Base-by-base conservation (phyloP, 169 alveolate species). In the Besnoitia besnoiti region DNA sequence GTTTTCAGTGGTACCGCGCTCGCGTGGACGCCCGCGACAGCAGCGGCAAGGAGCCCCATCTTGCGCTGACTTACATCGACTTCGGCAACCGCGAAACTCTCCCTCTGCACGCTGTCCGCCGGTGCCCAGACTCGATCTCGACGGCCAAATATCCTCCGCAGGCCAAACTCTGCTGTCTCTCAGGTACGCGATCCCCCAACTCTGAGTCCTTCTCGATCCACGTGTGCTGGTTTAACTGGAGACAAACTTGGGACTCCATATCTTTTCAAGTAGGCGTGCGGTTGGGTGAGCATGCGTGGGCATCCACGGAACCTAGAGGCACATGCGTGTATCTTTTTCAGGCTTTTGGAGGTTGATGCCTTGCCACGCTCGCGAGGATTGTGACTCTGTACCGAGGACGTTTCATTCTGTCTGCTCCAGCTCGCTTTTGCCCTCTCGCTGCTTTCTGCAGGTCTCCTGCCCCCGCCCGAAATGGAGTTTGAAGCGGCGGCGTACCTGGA, bases 1-100 rank as follows among this genome's bases (percentile, higher is more conserved):
- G 51, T 21, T 49, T 14, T 59, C 92, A 89, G 92, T 89, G 92
- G 92, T 89, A 89, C 76, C 92, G 92, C 10, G 92, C 87, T 0
- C 62, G 92, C n/a, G 92, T 89, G 37, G 92, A 89, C 73, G 61
- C 40, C 50, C 24, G 92, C 12, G 87, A 85, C 24, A 27, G 76
- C 76, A 82, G 75, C 75, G 47, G 76, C 3, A 27, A n/a, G 39
- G n/a, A 27, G 37, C 67, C 16, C 49, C 82, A 39, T 47, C 8
- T 85, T 33, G 19, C 46, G 16, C 85, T 87, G 49, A 3, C 27
- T 37, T 87, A 87, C 67, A 87, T 87, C 85, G 91, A 87, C 46
- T 87, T 40, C 33, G 91, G 91, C 8, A 40, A 59, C 42, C 19
- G 40, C 30, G 91, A 87, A 33, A 24, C 42, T 35, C 84, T 87